Evolutionary conservation across 106 monocot genomes (phyloP), one percentile per base, ranked within the genome.

Genomic region (Xerophyta viscosa): DNA sequence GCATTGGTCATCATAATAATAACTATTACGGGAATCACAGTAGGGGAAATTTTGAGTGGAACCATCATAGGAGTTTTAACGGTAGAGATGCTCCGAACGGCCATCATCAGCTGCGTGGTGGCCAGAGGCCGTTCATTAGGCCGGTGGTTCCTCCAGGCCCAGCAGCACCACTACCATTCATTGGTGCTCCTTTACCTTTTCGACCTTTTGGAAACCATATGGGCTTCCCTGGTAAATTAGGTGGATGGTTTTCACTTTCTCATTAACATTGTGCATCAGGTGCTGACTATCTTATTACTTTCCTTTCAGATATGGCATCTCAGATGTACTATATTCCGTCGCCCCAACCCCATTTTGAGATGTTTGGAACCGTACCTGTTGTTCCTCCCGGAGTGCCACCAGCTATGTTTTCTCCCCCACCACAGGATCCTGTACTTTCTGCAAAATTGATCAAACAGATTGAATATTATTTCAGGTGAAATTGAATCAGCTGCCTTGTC

Each of bases 381-480:
- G 66, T 60, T 54, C 26, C 52, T 54, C 26, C 51, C 0, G 51
- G 14, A 27, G 25, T 37, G 22, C 22, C 56, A 11, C 37, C 66
- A 39, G 13, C 56, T 24, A 11, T 67, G 47, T 62, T 55, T 57
- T 41, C 41, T 22, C n/a, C n/a, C n/a, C 61, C 60, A 18, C 17
- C 48, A 4, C 31, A 48, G 26, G 67, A 74, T 42, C 17, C 52
- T 52, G 9, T 29, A 3, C 54, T 37, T 39, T 54, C 9, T 24
- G 43, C 37, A 39, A 19, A 22, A 15, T 8, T 74, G 24, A 15
- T 58, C 9, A 61, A 67, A 17, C 74, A 74, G 42, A 74, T 74
- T 61, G 67, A 74, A 14, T 74, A 61, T 43, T 74, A 74, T 62
- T 74, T 74, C 50, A 74, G 74, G 74, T 74, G 24, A 44, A 26